Evolutionary conservation across 257 asterid species (phyloP).

Genomic region (Solanum ossicruentum): DNA sequence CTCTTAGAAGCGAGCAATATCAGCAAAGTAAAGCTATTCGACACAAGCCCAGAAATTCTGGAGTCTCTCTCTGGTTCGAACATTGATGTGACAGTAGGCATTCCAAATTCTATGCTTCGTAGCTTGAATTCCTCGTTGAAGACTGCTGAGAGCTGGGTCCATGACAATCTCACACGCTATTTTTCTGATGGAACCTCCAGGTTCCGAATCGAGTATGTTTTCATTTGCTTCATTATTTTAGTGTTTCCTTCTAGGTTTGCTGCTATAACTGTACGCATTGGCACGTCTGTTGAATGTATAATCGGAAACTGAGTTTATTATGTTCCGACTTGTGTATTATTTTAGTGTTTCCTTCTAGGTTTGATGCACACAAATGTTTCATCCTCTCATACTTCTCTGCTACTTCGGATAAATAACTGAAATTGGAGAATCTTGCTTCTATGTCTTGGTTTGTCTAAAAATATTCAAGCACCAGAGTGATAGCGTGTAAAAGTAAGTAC

Average conservation of each 20-base stretch:
- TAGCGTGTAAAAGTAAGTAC: background rate
- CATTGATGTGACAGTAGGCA: slow-evolving; percentile 55
- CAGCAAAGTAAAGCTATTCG: slow-evolving; percentile 54
- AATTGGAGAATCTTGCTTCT: background rate
- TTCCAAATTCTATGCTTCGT: slow-evolving; percentile 73
- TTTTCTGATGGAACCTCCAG: slow-evolving; percentile 32
- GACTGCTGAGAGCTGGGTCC: slow-evolving; percentile 83
- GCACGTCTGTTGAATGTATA: background rate
- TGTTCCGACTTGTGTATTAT: background rate
- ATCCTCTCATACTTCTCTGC: background rate
- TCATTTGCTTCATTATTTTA: background rate
- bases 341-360: background rate
- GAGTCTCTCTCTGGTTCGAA: slow-evolving; percentile 54
- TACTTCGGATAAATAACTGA: background rate
- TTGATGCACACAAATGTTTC: background rate
- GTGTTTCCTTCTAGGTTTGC: background rate
- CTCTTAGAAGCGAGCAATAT: slow-evolving; percentile 57
- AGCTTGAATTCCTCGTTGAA: slow-evolving; percentile 52
- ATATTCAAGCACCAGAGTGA: background rate
- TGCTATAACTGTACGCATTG: background rate
- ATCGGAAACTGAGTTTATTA: background rate
- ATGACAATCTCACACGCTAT: slow-evolving; percentile 74
- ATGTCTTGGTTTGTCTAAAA: too few relatives aligned
- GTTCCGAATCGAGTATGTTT: slow-evolving; percentile 45
- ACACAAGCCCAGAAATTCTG: slow-evolving; percentile 52